phyloP scores from a whole-genome alignment of 2,329 filamentous ascomycete species.

The Acrocalymma vagum region DNA sequence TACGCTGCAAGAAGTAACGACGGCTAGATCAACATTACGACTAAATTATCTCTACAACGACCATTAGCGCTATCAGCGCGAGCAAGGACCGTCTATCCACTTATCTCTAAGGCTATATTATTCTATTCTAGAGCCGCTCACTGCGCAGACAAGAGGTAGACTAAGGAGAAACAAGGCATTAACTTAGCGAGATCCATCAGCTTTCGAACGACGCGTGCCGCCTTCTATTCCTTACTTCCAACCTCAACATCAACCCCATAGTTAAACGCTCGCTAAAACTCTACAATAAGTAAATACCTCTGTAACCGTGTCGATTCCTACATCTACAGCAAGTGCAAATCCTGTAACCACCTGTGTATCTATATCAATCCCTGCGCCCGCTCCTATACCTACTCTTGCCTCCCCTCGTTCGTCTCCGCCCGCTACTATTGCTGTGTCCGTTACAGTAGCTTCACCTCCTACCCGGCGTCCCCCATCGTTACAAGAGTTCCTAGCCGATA shows the following conservation, averaged over 20 bases:
- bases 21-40: conserved; percentile 4
- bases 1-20: conserved; percentile 1
- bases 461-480: conserved; percentile 13
- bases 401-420: conserved; percentile 11
- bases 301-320: conserved; percentile 14
- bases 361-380: conserved; percentile 15
- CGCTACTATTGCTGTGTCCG: conserved; percentile 14
- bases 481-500: conserved; percentile 14
- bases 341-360: conserved; percentile 16
- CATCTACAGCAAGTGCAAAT: conserved; percentile 6
- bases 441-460: conserved; percentile 9
- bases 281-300: conserved; percentile 11
- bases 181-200: conserved; percentile 6
- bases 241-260: conserved; percentile 6
- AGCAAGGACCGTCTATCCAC: conserved; percentile 2
- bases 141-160: conserved; percentile 8
- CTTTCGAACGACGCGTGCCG: conserved; percentile 9
- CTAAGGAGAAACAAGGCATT: conserved; percentile 6
- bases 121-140: conserved; percentile 10
- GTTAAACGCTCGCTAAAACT: conserved; percentile 13
- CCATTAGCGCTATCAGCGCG: conserved; percentile 14
- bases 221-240: conserved; percentile 10
- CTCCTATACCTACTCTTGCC: conserved; percentile 10
- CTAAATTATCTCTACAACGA: conserved; percentile 8
- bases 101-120: conserved; percentile 5